phyloP scores from a whole-genome alignment of 2,329 filamentous ascomycete species.

The Lasiodiplodia theobromae region DNA sequence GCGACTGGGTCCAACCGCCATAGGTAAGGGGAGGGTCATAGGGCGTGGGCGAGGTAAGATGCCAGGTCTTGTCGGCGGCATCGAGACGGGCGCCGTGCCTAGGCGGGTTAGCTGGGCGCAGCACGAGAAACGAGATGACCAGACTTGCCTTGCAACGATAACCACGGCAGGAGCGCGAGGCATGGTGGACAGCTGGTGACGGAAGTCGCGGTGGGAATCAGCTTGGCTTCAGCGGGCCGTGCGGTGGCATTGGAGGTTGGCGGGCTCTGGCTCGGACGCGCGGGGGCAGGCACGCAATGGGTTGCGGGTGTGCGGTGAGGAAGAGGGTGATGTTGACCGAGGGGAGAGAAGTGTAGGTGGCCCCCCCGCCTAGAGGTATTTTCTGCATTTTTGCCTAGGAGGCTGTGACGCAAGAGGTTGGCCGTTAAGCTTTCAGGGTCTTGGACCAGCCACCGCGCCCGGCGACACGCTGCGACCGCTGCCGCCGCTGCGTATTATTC shows the following conservation, averaged over 20 bases:
- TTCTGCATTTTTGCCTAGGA: conserved; percentile 28
- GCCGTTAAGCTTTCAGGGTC: conserved; percentile 28
- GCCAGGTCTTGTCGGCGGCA: conserved; percentile 93
- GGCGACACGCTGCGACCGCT: neutral
- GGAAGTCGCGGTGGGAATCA: conserved; percentile 24
- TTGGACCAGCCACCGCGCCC: neutral
- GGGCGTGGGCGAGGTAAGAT: conserved; percentile 87
- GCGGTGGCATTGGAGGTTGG: conserved; percentile 20
- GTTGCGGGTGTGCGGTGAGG: too few species aligned
- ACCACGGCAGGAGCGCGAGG: conserved; percentile 56
- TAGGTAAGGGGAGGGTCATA: conserved; percentile 97
- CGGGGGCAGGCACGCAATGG: neutral
- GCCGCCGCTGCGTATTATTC: neutral
- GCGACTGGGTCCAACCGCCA: conserved; percentile 88
- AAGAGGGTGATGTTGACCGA: neutral
- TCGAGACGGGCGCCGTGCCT: conserved; percentile 94
- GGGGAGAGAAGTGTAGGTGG: conserved; percentile 12
- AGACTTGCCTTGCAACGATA: conserved; percentile 56
- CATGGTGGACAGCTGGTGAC: conserved; percentile 39
- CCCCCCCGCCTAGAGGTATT: conserved; percentile 2
- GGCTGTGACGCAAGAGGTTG: conserved; percentile 25
- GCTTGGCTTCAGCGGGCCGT: conserved; percentile 19
- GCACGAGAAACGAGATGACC: neutral
- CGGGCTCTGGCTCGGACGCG: neutral
- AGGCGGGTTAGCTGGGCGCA: conserved; percentile 28